phyloP scores from a whole-genome alignment of 2,329 filamentous ascomycete genomes.

The Myotisia sp. region DNA sequence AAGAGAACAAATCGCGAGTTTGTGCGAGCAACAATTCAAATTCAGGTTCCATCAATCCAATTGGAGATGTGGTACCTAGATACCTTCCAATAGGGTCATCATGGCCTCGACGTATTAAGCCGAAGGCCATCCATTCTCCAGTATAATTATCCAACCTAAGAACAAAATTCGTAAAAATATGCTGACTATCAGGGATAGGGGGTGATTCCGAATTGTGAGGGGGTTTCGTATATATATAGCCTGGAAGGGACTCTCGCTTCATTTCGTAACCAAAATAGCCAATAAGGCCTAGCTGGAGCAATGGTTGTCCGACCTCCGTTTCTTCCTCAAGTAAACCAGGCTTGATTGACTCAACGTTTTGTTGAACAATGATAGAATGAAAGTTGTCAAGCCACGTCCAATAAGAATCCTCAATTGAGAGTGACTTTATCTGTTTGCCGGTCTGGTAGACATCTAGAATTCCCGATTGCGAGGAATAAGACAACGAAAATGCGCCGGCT shows the following conservation, averaged over 20 bases:
- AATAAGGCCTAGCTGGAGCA: conserved; percentile 10
- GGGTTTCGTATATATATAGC: conserved; percentile 6
- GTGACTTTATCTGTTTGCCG: conserved; percentile 6
- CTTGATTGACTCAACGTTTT: conserved; percentile 7
- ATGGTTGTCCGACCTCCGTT: conserved; percentile 10
- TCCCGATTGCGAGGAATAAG: conserved; percentile 8
- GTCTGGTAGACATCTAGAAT: conserved; percentile 6
- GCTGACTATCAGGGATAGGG: conserved; percentile 8
- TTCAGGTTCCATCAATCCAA: conserved; percentile 8
- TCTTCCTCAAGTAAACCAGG: conserved; percentile 6
- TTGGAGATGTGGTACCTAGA: conserved; percentile 18
- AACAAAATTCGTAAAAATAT: conserved; percentile 9
- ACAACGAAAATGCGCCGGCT: conserved; percentile 7
- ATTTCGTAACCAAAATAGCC: conserved; percentile 11
- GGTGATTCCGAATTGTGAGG: not conserved
- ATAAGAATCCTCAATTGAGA: conserved; percentile 6
- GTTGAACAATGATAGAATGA: conserved; percentile 6
- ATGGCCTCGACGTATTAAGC: conserved; percentile 14
- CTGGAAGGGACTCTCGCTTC: conserved; percentile 11
- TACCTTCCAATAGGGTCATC: conserved; percentile 35
- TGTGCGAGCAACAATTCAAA: conserved; percentile 5
- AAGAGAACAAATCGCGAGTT: conserved; percentile 5
- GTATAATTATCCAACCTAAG: conserved; percentile 11
- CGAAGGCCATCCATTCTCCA: conserved; percentile 10
- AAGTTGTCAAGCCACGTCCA: conserved; percentile 11